These are phyloP conservation scores for Xylaria longipes DNA, from an alignment of 495 filamentous ascomycete genomes.

Conservation along the genomic window DNA sequence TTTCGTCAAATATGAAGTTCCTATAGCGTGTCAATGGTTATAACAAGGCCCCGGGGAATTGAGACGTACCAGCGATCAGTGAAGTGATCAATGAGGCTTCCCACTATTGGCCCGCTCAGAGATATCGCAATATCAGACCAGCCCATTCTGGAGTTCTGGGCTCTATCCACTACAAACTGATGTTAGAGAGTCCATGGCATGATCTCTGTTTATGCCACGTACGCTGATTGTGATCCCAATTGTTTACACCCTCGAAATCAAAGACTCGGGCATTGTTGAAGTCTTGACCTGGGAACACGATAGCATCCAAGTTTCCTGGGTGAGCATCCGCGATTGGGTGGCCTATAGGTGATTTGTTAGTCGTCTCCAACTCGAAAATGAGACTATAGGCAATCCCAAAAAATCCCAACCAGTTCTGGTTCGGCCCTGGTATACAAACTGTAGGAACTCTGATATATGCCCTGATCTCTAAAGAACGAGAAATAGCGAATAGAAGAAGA, in stretches of 20 bases:
- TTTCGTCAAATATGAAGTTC: constrained; percentile 87
- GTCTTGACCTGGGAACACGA: constrained; percentile 89
- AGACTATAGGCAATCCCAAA: background rate
- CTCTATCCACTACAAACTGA: constrained; percentile 65
- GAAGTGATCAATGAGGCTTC: constrained; percentile 81
- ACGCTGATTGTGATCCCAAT: constrained; percentile 86
- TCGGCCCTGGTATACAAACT: background rate
- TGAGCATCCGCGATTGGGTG: constrained; percentile 89
- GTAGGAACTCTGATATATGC: background rate
- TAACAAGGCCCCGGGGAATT: background rate
- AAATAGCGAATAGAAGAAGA: background rate
- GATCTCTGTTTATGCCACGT: constrained; percentile 16
- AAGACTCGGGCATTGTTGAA: constrained; percentile 90
- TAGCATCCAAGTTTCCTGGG: constrained; percentile 72
- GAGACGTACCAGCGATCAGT: constrained; percentile 72
- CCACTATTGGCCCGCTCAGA: constrained; percentile 77
- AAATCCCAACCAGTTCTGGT: background rate
- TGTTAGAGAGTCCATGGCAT: constrained; percentile 30
- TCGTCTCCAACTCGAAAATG: background rate
- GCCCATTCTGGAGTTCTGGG: constrained; percentile 84
- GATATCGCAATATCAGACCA: constrained; percentile 91
- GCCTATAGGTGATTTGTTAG: constrained; percentile 47
- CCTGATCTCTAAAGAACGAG: background rate
- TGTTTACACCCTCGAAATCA: constrained; percentile 84
- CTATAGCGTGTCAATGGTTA: constrained; percentile 33